phyloP scores from a whole-genome alignment of 176 grass and related monocot genomes.

The Hsuehochloa calcarea region DNA sequence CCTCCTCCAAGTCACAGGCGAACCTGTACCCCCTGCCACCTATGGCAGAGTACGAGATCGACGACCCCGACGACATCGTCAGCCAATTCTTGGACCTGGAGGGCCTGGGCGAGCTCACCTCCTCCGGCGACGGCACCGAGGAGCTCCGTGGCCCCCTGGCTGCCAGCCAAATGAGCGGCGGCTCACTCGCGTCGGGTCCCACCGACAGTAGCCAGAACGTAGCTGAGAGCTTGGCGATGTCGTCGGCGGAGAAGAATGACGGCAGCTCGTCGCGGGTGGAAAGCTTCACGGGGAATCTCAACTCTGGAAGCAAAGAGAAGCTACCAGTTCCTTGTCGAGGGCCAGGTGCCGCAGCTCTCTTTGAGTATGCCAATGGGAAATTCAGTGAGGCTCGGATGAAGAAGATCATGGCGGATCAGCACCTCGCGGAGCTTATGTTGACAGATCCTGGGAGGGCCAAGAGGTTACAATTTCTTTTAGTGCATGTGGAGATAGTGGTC shows the following conservation, averaged over 20 bases:
- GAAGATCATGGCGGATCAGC: background rate
- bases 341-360: background rate
- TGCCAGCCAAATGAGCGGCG: too few relatives aligned
- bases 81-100: too few relatives aligned
- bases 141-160: background rate
- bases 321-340: background rate
- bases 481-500: background rate
- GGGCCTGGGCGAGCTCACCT: too few relatives aligned
- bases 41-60: background rate
- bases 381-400: background rate
- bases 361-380: background rate
- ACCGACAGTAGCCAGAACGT: background rate
- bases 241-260: background rate
- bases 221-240: background rate
- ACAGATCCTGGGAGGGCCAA: background rate
- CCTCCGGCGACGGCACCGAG: background rate
- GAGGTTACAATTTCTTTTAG: background rate
- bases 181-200: background rate
- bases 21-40: background rate
- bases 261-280: too few relatives aligned
- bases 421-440: background rate
- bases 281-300: too few relatives aligned
- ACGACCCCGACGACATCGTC: background rate
- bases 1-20: too few relatives aligned
- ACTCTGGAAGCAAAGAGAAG: background rate